These are phyloP conservation scores for Russula abietina DNA, from an alignment of 768 basidiomycete species.

Conservation along the genomic window DNA sequence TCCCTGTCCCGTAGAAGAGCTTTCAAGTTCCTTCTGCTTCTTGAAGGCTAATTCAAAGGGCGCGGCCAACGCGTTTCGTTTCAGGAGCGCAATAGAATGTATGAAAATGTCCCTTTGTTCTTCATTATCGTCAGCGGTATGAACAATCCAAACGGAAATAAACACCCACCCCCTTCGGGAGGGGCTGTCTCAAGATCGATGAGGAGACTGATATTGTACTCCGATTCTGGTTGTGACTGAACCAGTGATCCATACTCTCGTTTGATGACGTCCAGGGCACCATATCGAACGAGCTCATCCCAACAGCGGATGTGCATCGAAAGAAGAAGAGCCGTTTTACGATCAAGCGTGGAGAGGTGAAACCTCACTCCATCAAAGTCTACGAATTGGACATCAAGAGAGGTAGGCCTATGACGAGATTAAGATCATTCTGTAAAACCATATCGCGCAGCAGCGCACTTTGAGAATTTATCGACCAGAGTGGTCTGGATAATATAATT, in stretches of 20 bases:
- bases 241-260: conserved; percentile 80
- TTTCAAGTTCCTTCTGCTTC: conserved; percentile 77
- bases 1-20: conserved; percentile 57
- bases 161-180: conserved; percentile 62
- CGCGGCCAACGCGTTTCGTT: conserved; percentile 90
- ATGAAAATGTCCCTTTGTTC: conserved; percentile 78
- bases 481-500: conserved; percentile 92
- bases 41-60: conserved; percentile 89
- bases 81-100: conserved; percentile 74
- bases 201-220: conserved; percentile 82
- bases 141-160: background rate
- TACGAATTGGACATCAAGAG: conserved; percentile 92
- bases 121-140: conserved; percentile 31
- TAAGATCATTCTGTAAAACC: conserved; percentile 18
- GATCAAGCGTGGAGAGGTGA: conserved; percentile 81
- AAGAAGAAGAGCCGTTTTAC: conserved; percentile 73
- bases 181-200: conserved; percentile 88
- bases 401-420: conserved; percentile 59
- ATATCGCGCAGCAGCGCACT: conserved; percentile 46
- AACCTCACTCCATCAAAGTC: conserved; percentile 97
- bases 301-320: conserved; percentile 99
- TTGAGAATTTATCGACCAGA: conserved; percentile 75
- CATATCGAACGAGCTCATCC: conserved; percentile 85
- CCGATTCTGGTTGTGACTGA: conserved; percentile 63
- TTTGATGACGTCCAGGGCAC: conserved; percentile 70